phyloP scores from a whole-genome alignment of 2,329 filamentous ascomycete species.

The Lasiodiplodia citricola region DNA sequence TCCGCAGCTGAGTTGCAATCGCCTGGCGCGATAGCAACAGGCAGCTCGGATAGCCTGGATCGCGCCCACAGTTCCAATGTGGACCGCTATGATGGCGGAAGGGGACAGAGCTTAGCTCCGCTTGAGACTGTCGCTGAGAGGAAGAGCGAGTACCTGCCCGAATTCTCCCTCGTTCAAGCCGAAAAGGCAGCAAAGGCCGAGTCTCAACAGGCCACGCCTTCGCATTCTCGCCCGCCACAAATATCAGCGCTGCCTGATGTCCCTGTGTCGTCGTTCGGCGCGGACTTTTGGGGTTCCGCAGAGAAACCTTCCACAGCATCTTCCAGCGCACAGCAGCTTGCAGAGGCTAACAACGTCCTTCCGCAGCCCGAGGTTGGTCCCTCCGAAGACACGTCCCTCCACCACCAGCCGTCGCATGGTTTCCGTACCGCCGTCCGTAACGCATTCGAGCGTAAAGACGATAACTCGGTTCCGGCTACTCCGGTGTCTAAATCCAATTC shows the following conservation, averaged over 20 bases:
- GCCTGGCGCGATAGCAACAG: slow-evolving; percentile 14
- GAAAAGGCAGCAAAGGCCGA: slow-evolving; percentile 12
- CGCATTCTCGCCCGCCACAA: neutral
- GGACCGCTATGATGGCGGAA: neutral
- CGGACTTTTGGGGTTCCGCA: slow-evolving; percentile 36
- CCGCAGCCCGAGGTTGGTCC: slow-evolving; percentile 15
- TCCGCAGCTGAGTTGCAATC: slow-evolving; percentile 31
- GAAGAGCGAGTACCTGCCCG: slow-evolving; percentile 64
- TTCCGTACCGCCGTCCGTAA: slow-evolving; percentile 67
- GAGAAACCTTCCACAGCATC: slow-evolving; percentile 9
- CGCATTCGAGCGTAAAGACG: slow-evolving; percentile 66
- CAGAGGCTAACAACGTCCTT: slow-evolving; percentile 15
- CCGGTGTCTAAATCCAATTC: slow-evolving; percentile 55
- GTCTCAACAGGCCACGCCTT: neutral
- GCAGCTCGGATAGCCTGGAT: slow-evolving; percentile 26
- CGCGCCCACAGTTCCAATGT: slow-evolving; percentile 3
- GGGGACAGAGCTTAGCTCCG: slow-evolving; percentile 33
- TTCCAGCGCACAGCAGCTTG: slow-evolving; percentile 12
- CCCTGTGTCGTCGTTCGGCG: slow-evolving; percentile 35
- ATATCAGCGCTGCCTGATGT: slow-evolving; percentile 32
- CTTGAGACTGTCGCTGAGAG: slow-evolving; percentile 63
- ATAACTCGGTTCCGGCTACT: slow-evolving; percentile 57
- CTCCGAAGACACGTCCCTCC: slow-evolving; percentile 39
- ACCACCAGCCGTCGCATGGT: slow-evolving; percentile 60
- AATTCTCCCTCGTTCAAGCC: slow-evolving; percentile 32